Base-by-base conservation (phyloP, 306 rosid species). In the Castanopsis chinensis region DNA sequence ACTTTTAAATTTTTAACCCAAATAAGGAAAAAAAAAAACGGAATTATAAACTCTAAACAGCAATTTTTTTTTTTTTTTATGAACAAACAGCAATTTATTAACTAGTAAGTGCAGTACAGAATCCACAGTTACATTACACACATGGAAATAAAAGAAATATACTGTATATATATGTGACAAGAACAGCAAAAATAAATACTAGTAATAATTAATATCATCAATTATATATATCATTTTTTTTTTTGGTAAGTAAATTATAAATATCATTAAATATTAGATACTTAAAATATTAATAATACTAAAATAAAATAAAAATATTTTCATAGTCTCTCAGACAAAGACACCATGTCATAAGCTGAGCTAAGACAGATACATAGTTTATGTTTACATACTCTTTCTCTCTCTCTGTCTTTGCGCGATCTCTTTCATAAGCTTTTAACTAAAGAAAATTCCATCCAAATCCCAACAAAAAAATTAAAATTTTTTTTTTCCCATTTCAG, bases 331-430 rank as follows among this genome's bases (percentile, higher is more conserved):
- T 79, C 82, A 41, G 82, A 80, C 83, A 84, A 23, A 9, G 72
- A 80, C 85, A 85, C 81, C 88, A 72, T 77, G 92, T 82, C 82
- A 59, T 74, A 43, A 49, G 53, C 17, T 49, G 53, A 49, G 80
- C 84, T 32, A 12, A 13, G 76, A 49, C 53, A 65, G 28, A 49
- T 69, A 15, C 83, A 10, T 37, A 37, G 14, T 37, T 37, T 37
- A 37, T 37, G 43, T 37, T 37, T 37, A 8, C 45, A 41, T 41
- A 41, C 45, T 59, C 19, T 30, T 27, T 32, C 54, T 76, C 64
- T 75, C 56, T 74, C 82, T 80, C 86, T 73, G 74, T 79, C 82
- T 76, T 67, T 81, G 76, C 89, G 89, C 90, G 90, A 92, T 91
- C 91, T 87, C 87, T 87, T 81, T 84, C 92, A 77, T 85, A 80